phyloP scores from a whole-genome alignment of 2,329 filamentous ascomycete genomes.

The Emergomyces pasteurianus region DNA sequence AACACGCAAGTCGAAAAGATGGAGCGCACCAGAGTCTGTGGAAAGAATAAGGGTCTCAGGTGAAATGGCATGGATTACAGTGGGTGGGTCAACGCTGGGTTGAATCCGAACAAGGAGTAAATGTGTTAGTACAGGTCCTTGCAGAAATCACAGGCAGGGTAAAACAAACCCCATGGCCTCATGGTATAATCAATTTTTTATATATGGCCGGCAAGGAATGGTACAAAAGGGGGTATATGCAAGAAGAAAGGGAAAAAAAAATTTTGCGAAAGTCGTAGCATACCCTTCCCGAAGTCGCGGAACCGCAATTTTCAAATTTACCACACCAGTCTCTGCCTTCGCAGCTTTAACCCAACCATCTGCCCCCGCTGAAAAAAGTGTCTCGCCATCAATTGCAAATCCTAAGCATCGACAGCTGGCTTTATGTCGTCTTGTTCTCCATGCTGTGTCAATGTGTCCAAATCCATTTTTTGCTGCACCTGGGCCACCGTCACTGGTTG shows the following conservation, averaged over 20 bases:
- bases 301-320: conserved; percentile 70
- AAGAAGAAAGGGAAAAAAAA: neutral
- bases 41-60: conserved; percentile 80
- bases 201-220: neutral
- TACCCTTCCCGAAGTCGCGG: conserved; percentile 40
- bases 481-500: conserved; percentile 39
- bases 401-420: conserved; percentile 76
- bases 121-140: neutral
- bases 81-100: conserved; percentile 54
- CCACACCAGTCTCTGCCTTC: conserved; percentile 47
- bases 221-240: neutral
- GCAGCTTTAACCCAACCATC: conserved; percentile 54
- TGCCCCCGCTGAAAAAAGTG: conserved; percentile 49
- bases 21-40: conserved; percentile 79
- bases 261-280: conserved; percentile 14
- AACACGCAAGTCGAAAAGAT: conserved; percentile 74
- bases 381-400: conserved; percentile 66
- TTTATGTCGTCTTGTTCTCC: conserved; percentile 84
- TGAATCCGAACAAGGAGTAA: neutral
- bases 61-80: conserved; percentile 69
- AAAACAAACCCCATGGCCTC: neutral
- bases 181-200: neutral
- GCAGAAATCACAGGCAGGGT: too few relatives aligned
- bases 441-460: conserved; percentile 67
- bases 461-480: conserved; percentile 48